Percentiles rank a stretch among this genome's conserved stretches.
Conservation (phyloP, 2,329 filamentous ascomycete genomes). For the Hymenoscyphus fructigenus region DNA sequence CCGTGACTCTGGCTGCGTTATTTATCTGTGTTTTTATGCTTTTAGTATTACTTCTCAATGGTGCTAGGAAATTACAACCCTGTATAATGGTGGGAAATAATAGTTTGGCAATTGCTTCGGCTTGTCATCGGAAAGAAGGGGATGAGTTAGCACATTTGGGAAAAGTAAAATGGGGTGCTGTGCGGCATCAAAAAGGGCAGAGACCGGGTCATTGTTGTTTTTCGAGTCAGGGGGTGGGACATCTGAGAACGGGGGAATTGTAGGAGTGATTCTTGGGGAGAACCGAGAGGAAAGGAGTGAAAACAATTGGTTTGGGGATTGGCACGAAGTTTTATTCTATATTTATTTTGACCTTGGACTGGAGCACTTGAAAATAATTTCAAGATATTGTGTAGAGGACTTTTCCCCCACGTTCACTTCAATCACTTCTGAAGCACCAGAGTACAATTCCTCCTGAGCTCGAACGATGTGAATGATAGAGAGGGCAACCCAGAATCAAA, state of each 20-base stretch:
- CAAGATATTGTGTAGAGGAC: no score
- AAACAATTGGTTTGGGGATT: no score
- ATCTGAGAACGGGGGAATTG: slow-evolving; percentile 13
- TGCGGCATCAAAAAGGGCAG: slow-evolving; percentile 15
- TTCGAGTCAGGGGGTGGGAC: slow-evolving; percentile 18
- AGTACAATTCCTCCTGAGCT: no score
- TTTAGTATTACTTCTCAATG: slow-evolving; percentile 21
- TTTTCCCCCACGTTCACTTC: no score
- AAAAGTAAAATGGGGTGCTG: slow-evolving; percentile 22
- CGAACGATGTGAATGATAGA: no score
- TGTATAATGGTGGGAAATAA: slow-evolving; percentile 27
- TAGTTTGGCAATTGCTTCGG: slow-evolving; percentile 25
- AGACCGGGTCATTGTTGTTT: slow-evolving; percentile 24
- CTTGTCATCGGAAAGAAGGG: slow-evolving; percentile 22
- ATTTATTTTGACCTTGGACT: no score
- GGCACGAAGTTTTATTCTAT: no score
- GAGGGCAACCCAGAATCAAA: no score
- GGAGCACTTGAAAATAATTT: no score
- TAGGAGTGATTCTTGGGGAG: slow-evolving; percentile 18
- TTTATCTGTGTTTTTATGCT: slow-evolving; percentile 21
- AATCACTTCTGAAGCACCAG: no score
- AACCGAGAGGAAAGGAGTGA: no score
- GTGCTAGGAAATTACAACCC: slow-evolving; percentile 16
- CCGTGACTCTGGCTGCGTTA: slow-evolving; percentile 23
- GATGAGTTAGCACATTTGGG: slow-evolving; percentile 16